phyloP scores from a whole-genome alignment of 768 basidiomycete genomes.

The Dendrothele bispora region DNA sequence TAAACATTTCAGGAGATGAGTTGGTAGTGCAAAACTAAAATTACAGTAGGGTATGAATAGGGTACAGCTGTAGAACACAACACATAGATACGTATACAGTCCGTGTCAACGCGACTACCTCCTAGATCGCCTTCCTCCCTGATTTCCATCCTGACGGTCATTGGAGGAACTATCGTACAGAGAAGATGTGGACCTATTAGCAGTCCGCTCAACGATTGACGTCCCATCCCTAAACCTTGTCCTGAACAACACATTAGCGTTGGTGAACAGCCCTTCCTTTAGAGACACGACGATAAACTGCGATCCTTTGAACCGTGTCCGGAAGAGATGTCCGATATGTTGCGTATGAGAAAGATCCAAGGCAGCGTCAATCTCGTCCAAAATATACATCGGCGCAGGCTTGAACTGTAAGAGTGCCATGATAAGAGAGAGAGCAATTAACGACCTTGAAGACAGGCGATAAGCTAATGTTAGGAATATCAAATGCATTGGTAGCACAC shows the following conservation, averaged over 20 bases:
- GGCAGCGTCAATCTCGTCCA: constrained; percentile 98
- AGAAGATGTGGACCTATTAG: constrained; percentile 57
- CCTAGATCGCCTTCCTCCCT: constrained; percentile 13
- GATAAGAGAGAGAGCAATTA: constrained; percentile 96
- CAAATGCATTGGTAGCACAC: constrained; percentile 35
- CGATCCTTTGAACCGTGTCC: constrained; percentile 93
- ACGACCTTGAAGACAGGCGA: constrained; percentile 59
- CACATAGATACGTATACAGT: constrained; percentile 1
- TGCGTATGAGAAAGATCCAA: constrained; percentile 95
- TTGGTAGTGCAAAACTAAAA: too few species aligned
- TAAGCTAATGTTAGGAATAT: neutral
- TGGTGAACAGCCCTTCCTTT: constrained; percentile 96
- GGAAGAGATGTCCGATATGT: constrained; percentile 97
- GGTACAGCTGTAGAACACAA: too few species aligned
- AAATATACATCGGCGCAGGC: constrained; percentile 98
- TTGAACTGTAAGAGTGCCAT: constrained; percentile 99
- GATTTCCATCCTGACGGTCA: constrained; percentile 7
- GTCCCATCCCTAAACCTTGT: constrained; percentile 95
- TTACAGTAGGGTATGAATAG: too few species aligned
- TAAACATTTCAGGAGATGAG: too few species aligned
- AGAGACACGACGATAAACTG: constrained; percentile 98
- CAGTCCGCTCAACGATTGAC: constrained; percentile 82
- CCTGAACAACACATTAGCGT: constrained; percentile 94
- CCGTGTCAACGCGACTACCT: neutral
- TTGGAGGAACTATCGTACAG: constrained; percentile 46